phyloP scores from a whole-genome alignment of 768 basidiomycete species.

The Tricholoma bakamatsutake region DNA sequence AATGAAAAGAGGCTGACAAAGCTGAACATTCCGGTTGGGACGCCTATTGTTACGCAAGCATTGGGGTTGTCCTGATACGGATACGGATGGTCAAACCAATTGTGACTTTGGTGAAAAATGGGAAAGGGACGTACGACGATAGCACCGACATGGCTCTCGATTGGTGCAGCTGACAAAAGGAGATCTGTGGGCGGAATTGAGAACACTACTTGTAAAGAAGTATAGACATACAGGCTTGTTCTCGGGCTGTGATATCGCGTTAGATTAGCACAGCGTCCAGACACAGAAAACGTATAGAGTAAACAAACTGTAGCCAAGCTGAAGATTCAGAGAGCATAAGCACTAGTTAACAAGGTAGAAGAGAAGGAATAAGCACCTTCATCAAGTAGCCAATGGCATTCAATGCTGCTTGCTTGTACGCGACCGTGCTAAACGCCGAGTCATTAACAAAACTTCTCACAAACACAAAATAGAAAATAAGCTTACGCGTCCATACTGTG shows the following conservation, averaged over 20 bases:
- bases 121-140: conserved; percentile 46
- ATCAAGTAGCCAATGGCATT: conserved; percentile 70
- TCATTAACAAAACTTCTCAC: not conserved
- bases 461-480: not conserved
- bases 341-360: not conserved
- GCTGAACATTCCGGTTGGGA: conserved; percentile 77
- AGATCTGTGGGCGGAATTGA: conserved; percentile 35
- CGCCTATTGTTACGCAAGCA: conserved; percentile 67
- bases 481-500: conserved; percentile 73
- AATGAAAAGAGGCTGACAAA: conserved; percentile 35
- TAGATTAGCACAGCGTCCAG: not conserved
- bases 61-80: conserved; percentile 60
- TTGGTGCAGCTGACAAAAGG: conserved; percentile 58
- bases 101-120: not conserved
- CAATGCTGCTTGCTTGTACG: conserved; percentile 75
- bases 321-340: not conserved
- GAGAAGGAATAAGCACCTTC: conserved; percentile 37
- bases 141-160: conserved; percentile 61
- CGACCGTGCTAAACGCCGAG: conserved; percentile 48
- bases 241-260: conserved; percentile 42
- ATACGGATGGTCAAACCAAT: not conserved
- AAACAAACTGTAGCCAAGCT: conserved; percentile 68
- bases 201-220: not conserved
- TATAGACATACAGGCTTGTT: conserved; percentile 60
- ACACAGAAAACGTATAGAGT: not conserved